Conservation (phyloP, 2,329 filamentous ascomycete genomes). For the Fusarium mexicanum region DNA sequence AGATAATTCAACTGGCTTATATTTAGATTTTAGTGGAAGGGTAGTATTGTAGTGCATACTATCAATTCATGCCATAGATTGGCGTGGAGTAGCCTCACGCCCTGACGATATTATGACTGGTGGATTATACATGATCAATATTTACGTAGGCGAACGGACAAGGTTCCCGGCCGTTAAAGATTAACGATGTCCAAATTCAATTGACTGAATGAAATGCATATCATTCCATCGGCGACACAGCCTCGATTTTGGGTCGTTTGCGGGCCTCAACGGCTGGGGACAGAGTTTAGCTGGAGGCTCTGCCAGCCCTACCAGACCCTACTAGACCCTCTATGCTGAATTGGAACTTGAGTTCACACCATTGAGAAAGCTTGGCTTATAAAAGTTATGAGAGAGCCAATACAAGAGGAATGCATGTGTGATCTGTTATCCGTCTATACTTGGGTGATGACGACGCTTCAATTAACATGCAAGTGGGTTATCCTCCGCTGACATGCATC, state of each 20-base stretch:
- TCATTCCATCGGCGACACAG: constrained; percentile 19
- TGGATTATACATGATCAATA: neutral
- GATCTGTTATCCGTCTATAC: neutral
- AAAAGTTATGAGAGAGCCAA: neutral
- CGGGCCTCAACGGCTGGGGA: constrained; percentile 6
- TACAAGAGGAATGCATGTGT: neutral
- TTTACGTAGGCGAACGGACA: neutral
- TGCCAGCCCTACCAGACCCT: constrained; percentile 7
- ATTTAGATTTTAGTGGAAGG: neutral
- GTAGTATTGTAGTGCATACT: neutral
- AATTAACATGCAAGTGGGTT: constrained; percentile 13
- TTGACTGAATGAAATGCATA: neutral
- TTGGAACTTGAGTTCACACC: constrained; percentile 11
- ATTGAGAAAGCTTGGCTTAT: constrained; percentile 2
- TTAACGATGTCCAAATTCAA: neutral
- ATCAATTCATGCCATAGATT: neutral
- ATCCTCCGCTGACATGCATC: constrained; percentile 13
- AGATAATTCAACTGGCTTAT: neutral
- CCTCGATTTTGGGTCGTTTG: neutral
- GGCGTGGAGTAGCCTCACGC: neutral
- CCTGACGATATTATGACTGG: neutral
- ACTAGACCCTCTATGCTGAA: neutral
- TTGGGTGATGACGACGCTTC: constrained; percentile 22
- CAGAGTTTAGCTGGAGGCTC: constrained; percentile 20
- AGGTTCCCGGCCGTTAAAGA: neutral